These are phyloP conservation scores for Microsporum canis DNA, from an alignment of 2,329 filamentous ascomycete species.

Conservation along the genomic window DNA sequence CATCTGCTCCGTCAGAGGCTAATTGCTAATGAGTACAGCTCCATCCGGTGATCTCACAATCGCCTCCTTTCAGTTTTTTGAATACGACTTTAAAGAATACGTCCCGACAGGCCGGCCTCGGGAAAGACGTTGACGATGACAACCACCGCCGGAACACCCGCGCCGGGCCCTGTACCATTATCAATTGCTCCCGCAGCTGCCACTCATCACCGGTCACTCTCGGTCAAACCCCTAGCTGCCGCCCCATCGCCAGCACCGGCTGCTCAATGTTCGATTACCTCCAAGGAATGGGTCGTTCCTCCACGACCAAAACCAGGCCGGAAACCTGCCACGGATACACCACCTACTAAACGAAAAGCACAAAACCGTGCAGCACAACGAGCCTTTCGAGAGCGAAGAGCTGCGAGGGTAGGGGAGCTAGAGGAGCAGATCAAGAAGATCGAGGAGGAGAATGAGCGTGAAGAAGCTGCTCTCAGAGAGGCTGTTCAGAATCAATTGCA, in stretches of 20 bases:
- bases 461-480: slow-evolving; percentile 43
- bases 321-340: slow-evolving; percentile 89
- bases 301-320: slow-evolving; percentile 86
- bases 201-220: slow-evolving; percentile 22
- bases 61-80: neutral
- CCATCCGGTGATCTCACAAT: neutral
- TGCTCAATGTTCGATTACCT: slow-evolving; percentile 50
- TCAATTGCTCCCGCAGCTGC: slow-evolving; percentile 22
- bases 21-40: neutral
- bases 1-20: neutral
- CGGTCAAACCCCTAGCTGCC: slow-evolving; percentile 26
- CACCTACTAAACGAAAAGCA: slow-evolving; percentile 76
- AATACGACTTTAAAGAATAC: neutral
- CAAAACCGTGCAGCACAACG: slow-evolving; percentile 88
- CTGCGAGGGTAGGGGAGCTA: slow-evolving; percentile 67
- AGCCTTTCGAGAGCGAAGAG: slow-evolving; percentile 87
- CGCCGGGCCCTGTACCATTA: slow-evolving; percentile 29
- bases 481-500: slow-evolving; percentile 47
- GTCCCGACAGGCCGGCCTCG: neutral
- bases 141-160: slow-evolving; percentile 28
- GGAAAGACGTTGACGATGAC: neutral
- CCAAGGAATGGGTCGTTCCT: slow-evolving; percentile 75
- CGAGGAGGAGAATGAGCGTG: slow-evolving; percentile 37
- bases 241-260: slow-evolving; percentile 29
- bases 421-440: slow-evolving; percentile 41